phyloP scores from a whole-genome alignment of 352 stramenopile genomes.

The Globisporangium camurandrum region DNA sequence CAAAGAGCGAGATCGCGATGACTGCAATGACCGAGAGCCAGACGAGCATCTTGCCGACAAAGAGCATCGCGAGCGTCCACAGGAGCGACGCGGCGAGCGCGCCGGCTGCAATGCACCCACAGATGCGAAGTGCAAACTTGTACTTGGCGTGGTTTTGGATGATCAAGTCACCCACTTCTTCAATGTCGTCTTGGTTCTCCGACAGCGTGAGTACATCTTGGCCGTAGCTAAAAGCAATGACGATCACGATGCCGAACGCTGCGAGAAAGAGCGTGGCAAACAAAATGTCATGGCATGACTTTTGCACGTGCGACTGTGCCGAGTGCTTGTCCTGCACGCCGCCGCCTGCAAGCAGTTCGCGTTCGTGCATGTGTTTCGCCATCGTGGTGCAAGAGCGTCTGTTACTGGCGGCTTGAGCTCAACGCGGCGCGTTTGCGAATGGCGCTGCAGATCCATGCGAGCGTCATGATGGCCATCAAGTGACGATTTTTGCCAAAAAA shows the following conservation, averaged over 20 bases:
- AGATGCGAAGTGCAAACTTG: slow-evolving; percentile 45
- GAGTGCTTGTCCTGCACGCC: slow-evolving; percentile 12
- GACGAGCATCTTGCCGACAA: slow-evolving; percentile 57
- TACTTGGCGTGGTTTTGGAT: slow-evolving; percentile 46
- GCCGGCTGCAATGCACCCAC: slow-evolving; percentile 29
- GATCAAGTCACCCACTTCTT: slow-evolving; percentile 8
- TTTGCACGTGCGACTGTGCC: slow-evolving; percentile 19
- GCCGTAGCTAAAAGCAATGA: slow-evolving; percentile 14
- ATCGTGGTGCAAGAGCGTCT: neutral
- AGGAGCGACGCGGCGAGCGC: slow-evolving; percentile 25
- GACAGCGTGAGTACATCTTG: slow-evolving; percentile 13
- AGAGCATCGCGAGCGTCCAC: slow-evolving; percentile 47
- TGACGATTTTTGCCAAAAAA: too few species aligned
- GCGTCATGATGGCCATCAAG: neutral
- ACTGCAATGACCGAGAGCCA: slow-evolving; percentile 41
- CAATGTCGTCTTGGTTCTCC: slow-evolving; percentile 1
- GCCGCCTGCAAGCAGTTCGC: slow-evolving; percentile 6
- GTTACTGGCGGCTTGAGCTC: neutral
- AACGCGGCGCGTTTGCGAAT: neutral
- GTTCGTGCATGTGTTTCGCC: slow-evolving; percentile 9
- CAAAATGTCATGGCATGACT: slow-evolving; percentile 17
- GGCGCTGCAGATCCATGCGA: neutral
- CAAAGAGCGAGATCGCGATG: slow-evolving; percentile 30
- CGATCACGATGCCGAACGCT: slow-evolving; percentile 11
- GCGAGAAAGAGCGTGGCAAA: slow-evolving; percentile 14